Evolutionary conservation across 73 alveolate genomes (phyloP).

Genomic region (Stentor roeselii): DNA sequence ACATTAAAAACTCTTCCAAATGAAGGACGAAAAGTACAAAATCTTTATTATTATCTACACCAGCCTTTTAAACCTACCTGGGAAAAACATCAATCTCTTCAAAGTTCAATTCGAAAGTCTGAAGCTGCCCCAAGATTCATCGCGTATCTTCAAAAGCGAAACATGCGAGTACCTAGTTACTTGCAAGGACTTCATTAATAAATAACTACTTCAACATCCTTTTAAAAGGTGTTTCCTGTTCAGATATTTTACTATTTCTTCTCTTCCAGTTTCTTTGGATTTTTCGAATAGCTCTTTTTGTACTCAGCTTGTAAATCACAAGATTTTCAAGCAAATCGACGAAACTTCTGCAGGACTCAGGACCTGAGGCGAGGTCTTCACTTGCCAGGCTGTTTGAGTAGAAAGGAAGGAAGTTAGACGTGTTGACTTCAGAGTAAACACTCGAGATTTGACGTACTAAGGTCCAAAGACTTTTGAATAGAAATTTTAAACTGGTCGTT

Average conservation of each 20-base stretch:
- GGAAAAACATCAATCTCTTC: too few species aligned
- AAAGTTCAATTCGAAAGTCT: too few species aligned
- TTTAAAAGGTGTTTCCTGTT: too few species aligned
- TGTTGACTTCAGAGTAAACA: neutral
- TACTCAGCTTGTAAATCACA: neutral
- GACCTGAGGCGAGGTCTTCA: conserved; percentile 1
- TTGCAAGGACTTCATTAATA: too few species aligned
- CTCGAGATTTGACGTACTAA: neutral
- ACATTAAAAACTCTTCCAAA: too few species aligned
- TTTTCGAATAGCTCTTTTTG: conserved; percentile 9
- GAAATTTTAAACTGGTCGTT: too few species aligned
- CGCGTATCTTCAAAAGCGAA: too few species aligned
- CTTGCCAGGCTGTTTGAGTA: neutral
- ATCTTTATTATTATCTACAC: neutral
- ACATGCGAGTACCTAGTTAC: too few species aligned
- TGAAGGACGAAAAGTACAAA: neutral
- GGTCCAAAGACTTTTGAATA: neutral
- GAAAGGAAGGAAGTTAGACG: neutral
- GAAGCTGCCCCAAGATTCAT: too few species aligned
- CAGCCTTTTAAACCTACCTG: too few species aligned
- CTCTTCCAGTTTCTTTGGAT: conserved; percentile 21
- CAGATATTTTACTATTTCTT: neutral
- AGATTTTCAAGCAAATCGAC: neutral
- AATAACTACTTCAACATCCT: too few species aligned
- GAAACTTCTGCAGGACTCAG: neutral